phyloP scores from a whole-genome alignment of 257 asterid genomes.

The Avicennia marina region DNA sequence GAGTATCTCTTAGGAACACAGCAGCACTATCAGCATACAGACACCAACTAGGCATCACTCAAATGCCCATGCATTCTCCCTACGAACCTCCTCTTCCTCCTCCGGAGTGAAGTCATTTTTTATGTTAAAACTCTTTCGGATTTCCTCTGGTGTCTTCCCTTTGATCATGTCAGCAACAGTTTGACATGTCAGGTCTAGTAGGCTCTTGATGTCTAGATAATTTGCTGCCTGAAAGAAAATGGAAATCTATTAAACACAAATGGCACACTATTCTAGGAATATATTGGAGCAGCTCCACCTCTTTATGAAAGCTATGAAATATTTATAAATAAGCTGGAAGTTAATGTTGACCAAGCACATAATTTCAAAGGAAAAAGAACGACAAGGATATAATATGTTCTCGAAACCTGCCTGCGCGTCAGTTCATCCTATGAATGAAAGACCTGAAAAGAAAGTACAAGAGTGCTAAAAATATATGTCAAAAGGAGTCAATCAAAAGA shows the following conservation, averaged over 20 bases:
- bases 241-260: not conserved
- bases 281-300: too few relatives aligned
- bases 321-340: too few relatives aligned
- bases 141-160: not conserved
- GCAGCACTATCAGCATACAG: not conserved
- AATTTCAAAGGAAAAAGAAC: too few relatives aligned
- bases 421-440: too few relatives aligned
- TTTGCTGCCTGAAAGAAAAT: not conserved
- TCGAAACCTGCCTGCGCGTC: too few relatives aligned
- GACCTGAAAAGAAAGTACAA: too few relatives aligned
- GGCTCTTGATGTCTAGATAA: not conserved
- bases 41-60: not conserved
- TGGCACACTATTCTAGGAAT: too few relatives aligned
- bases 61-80: conserved; percentile 2
- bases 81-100: not conserved
- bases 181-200: not conserved
- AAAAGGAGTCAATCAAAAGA: too few relatives aligned
- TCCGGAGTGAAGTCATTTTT: not conserved
- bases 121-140: not conserved
- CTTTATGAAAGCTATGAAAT: too few relatives aligned
- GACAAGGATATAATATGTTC: too few relatives aligned
- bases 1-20: not conserved
- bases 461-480: too few relatives aligned
- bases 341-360: too few relatives aligned
- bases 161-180: not conserved